Evolutionary conservation across 2,329 filamentous ascomycete genomes (phyloP).

Genomic region (Xylariales sp.): DNA sequence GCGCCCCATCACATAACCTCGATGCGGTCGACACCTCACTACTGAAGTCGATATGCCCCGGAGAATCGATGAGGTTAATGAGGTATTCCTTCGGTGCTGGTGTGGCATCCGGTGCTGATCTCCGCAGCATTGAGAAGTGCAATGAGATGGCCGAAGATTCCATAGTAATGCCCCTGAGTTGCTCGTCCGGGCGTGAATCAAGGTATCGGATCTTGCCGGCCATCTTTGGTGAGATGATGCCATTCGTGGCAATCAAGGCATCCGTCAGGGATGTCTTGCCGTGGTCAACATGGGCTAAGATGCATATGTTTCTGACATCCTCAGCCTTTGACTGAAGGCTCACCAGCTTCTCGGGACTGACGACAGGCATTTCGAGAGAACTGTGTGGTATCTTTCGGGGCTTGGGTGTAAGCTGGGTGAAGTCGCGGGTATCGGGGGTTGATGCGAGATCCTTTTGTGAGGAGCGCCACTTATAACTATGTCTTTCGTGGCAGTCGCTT

Average conservation of each 20-base stretch:
- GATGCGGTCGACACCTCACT: constrained; percentile 97
- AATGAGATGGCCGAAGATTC: constrained; percentile 97
- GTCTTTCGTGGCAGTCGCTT: too few species aligned
- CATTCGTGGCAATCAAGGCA: constrained; percentile 94
- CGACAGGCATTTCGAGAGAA: constrained; percentile 73
- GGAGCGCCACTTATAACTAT: too few species aligned
- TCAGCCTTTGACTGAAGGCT: constrained; percentile 82
- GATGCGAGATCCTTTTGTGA: too few species aligned
- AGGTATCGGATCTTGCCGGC: constrained; percentile 97
- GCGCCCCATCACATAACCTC: constrained; percentile 85
- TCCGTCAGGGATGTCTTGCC: constrained; percentile 97
- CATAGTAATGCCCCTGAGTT: constrained; percentile 98
- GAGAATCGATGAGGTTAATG: constrained; percentile 96
- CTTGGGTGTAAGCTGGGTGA: too few species aligned
- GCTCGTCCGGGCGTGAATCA: constrained; percentile 93
- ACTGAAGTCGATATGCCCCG: constrained; percentile 97
- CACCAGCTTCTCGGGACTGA: constrained; percentile 85
- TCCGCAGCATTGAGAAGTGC: constrained; percentile 86
- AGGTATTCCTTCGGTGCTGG: constrained; percentile 83
- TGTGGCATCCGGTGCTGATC: constrained; percentile 60
- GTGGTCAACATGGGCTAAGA: constrained; percentile 94
- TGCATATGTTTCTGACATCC: constrained; percentile 93
- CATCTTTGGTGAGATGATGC: constrained; percentile 96
- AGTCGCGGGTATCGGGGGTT: too few species aligned
- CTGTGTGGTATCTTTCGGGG: too few species aligned